These are phyloP conservation scores for Schwanniomyces vanrijiae DNA, from an alignment of 805 yeast species.

Conservation along the genomic window DNA sequence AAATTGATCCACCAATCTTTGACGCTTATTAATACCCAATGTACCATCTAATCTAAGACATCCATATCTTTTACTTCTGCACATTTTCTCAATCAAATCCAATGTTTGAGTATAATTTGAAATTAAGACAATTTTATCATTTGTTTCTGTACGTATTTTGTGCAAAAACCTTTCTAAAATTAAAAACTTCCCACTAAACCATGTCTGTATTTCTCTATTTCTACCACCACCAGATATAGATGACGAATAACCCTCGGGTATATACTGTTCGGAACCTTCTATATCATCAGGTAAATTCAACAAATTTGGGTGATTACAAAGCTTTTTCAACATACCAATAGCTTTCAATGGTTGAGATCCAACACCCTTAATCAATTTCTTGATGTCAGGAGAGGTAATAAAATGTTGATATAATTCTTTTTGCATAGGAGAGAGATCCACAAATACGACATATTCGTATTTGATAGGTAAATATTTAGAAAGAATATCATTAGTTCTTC, in stretches of 20 bases:
- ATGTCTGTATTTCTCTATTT: slow-evolving; percentile 69
- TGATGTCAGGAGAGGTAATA: slow-evolving; percentile 76
- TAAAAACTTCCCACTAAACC: slow-evolving; percentile 83
- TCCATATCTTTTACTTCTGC: slow-evolving; percentile 75
- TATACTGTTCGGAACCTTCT: slow-evolving; percentile 60
- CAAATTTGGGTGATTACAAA: slow-evolving; percentile 93
- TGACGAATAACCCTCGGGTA: slow-evolving; percentile 73
- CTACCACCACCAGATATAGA: slow-evolving; percentile 51
- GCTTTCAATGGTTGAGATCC: slow-evolving; percentile 88
- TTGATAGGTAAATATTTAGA: slow-evolving; percentile 94
- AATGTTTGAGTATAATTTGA: slow-evolving; percentile 94
- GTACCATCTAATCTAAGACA: slow-evolving; percentile 87
- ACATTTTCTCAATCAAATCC: slow-evolving; percentile 85
- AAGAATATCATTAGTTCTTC: slow-evolving; percentile 92
- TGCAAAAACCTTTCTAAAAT: slow-evolving; percentile 82
- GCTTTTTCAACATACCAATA: slow-evolving; percentile 81
- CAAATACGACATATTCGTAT: slow-evolving; percentile 95
- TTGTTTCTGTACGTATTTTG: slow-evolving; percentile 74
- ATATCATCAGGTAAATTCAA: slow-evolving; percentile 74
- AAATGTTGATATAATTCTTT: slow-evolving; percentile 66
- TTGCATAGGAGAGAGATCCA: slow-evolving; percentile 80
- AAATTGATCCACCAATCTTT: slow-evolving; percentile 85
- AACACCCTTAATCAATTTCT: slow-evolving; percentile 59
- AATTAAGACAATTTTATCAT: slow-evolving; percentile 92
- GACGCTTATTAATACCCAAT: slow-evolving; percentile 87